Evolutionary conservation across 164 flowering plant genomes (phyloP).

Genomic region (Warburgia ugandensis): DNA sequence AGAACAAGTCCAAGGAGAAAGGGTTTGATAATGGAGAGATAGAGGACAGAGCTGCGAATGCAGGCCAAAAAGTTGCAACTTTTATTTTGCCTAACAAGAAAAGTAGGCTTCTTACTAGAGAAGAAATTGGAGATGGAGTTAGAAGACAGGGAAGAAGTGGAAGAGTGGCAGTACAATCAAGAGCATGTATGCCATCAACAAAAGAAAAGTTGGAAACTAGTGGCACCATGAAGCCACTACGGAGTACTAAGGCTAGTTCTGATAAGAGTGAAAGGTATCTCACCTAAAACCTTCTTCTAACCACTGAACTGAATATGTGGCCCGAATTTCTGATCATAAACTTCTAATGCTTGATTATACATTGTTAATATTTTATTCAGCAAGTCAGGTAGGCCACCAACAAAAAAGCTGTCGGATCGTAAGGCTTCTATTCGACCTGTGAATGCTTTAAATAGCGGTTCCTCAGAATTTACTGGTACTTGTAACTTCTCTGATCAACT

Average conservation of each 20-base stretch:
- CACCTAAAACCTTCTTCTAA: neutral
- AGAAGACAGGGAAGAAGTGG: constrained; percentile 80
- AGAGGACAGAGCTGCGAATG: constrained; percentile 33
- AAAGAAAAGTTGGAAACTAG: constrained; percentile 54
- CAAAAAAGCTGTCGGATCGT: constrained; percentile 59
- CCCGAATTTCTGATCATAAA: neutral
- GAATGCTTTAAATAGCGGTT: constrained; percentile 27
- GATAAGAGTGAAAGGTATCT: constrained; percentile 75
- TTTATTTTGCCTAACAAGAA: constrained; percentile 37
- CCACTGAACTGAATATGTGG: neutral
- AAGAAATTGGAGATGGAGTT: constrained; percentile 62
- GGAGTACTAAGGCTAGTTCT: constrained; percentile 30
- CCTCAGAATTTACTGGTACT: constrained; percentile 55
- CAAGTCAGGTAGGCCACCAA: constrained; percentile 70
- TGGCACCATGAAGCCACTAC: constrained; percentile 43
- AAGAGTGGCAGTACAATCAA: constrained; percentile 47
- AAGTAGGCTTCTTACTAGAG: constrained; percentile 38
- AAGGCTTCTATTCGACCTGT: constrained; percentile 51
- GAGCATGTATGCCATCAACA: constrained; percentile 34
- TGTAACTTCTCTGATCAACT: neutral
- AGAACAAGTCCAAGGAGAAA: constrained; percentile 46
- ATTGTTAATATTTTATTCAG: constrained; percentile 26
- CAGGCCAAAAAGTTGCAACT: constrained; percentile 31
- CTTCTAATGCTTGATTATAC: neutral
- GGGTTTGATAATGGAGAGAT: constrained; percentile 25